Evolutionary conservation across 2,329 filamentous ascomycete genomes (phyloP), one percentile per base, ranked within the genome.

Genomic region (Colletotrichum godetiae): DNA sequence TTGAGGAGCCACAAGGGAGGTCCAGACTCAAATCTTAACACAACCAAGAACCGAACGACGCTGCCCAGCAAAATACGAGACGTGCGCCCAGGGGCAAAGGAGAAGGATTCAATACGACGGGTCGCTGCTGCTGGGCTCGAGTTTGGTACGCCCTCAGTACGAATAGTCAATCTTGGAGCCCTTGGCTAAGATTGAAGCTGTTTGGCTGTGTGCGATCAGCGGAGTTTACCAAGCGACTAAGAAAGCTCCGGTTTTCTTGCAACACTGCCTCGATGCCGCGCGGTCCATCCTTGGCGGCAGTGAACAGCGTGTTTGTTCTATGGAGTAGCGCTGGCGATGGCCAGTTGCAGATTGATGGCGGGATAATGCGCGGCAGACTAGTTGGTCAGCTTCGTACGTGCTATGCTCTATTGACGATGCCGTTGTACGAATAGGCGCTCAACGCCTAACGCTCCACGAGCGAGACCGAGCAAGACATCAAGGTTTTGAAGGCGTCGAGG

Each of bases 1-100:
- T 42, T 56, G 29, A 29, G 12, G 31, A 12, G 29, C 49, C 29
- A 19, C 31, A 57, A 31, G 29, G 27, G 33, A 42, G n/a, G 62
- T 31, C 52, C 15, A 56, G 53, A 56, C 52, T 46, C 52, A n/a
- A 65, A 27, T 19, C 22, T 15, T 8, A 22, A 37, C 27, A 49
- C 15, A 11, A 19, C 8, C 46, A 63, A 12, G 29, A 22, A 22
- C 49, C 42, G 42, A 49, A n/a, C 42, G 42, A 49, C 42, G 42
- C 35, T 65, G 52, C 62, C 62, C 27, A 72, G 64, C 42, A 7
- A 68, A 57, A 72, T 69, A 72, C 70, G 66, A 69, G 70, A 72
- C 66, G 69, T 5, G 33, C 33, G 29, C n/a, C 56, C 42, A 71
- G 62, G 42, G 46, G 60, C 42, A 31, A 24, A 29, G 8, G 15